A percentile compares a stretch with the other conserved stretches of the same genome.
phyloP scores from a whole-genome alignment of 2,329 filamentous ascomycete species.

The Tolypocladium tundrense region DNA sequence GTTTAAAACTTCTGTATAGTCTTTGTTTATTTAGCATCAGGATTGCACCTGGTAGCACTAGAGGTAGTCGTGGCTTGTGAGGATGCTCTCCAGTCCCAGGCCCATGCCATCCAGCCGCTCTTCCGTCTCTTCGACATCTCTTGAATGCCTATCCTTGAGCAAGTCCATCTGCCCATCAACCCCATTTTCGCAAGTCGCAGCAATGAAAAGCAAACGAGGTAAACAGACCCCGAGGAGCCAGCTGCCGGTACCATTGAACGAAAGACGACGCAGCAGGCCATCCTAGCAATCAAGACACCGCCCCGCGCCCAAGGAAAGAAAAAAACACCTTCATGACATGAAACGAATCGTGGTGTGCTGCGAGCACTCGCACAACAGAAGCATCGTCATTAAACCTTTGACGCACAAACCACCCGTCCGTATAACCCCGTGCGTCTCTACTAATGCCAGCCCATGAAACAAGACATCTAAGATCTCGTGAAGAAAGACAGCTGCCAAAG shows the following conservation, averaged over 20 bases:
- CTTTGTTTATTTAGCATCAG: background rate
- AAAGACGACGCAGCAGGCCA: background rate
- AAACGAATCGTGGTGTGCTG: background rate
- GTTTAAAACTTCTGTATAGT: background rate
- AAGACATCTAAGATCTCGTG: conserved; percentile 8
- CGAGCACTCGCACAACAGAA: background rate
- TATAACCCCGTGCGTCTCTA: conserved; percentile 6
- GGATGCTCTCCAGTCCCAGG: background rate
- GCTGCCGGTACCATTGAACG: background rate
- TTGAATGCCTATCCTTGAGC: background rate
- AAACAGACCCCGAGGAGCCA: background rate
- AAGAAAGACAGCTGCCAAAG: conserved; percentile 6
- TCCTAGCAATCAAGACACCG: background rate
- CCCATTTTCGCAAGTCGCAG: background rate
- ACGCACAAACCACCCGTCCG: conserved; percentile 6
- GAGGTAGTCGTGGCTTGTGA: background rate
- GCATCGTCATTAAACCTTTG: conserved; percentile 10
- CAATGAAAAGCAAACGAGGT: background rate
- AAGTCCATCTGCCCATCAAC: background rate
- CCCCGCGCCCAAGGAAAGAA: background rate
- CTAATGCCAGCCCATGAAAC: conserved; percentile 8
- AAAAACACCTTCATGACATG: background rate
- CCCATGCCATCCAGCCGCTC: background rate
- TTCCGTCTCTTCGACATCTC: background rate
- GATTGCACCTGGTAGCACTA: background rate